Evolutionary conservation across 1,284 basidiomycete species (phyloP), one percentile per base, ranked within the genome.

Genomic region (Agaricales sp.): DNA sequence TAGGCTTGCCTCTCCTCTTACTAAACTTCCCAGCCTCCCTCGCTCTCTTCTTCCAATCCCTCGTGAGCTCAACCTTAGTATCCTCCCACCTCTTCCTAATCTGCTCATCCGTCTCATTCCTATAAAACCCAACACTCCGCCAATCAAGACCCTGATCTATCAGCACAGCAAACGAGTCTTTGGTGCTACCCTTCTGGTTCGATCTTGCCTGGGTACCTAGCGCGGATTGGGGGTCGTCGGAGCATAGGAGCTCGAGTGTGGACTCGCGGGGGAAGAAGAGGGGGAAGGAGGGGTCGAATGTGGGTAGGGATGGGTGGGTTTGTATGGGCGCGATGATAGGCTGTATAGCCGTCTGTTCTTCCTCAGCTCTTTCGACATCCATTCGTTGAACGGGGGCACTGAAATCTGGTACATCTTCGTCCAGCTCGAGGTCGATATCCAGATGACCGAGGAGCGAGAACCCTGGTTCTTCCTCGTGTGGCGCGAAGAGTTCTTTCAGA

Each of bases 31-130:
- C 75, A n/a, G 87, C 89, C 61, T 92, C 89, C 50, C 84, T 76
- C 63, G 78, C 79, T 35, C 84, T 66, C 57, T 78, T 77, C 67
- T 91, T 92, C 86, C 87, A 93, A 49, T 80, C 86, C 51, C 67
- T 71, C 45, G 90, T 92, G 61, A 92, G 65, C 49, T 82, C 80
- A 1, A 72, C 70, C 59, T 82, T 83, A 38, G 73, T 68, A 21
- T 69, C 74, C 59, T 90, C 83, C 90, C 90, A 93, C 41, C 73
- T 66, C 57, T 71, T 70, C 50, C 74, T 71, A 55, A 90, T 86
- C 54, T 77, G 77, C 23, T 80, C 75, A 24, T 80, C 75, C 4
- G 70, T 76, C 49, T 74, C 69, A 0, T 74, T 77, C 24, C 71
- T 66, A 56, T 64, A 73, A 60, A 85, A 77, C 45, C 65, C 70